Base-by-base conservation (phyloP, 2,329 filamentous ascomycete species). In the Anthostomella pinea region DNA sequence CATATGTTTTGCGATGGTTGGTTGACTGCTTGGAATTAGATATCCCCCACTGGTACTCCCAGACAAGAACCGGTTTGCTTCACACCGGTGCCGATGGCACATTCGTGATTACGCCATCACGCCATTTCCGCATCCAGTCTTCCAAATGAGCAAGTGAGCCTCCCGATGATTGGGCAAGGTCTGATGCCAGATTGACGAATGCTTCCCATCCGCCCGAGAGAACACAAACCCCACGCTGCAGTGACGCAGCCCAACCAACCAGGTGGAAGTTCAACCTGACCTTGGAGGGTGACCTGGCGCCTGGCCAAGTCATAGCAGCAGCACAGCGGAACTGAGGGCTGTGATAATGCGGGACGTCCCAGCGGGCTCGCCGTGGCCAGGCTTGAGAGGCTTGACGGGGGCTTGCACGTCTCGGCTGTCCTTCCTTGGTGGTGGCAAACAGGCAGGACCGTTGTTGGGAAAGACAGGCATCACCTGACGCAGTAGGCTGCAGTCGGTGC, bases 401-500 rank as follows among this genome's bases (percentile, higher is more conserved):
- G n/a, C n/a, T n/a, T n/a, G n/a, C n/a, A n/a, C n/a, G n/a, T n/a
- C n/a, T n/a, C n/a, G n/a, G n/a, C n/a, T n/a, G n/a, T n/a, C n/a
- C n/a, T n/a, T n/a, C n/a, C n/a, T n/a, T n/a, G n/a, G n/a, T n/a
- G n/a, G n/a, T n/a, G n/a, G n/a, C n/a, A n/a, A n/a, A n/a, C n/a
- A n/a, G n/a, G n/a, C n/a, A n/a, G n/a, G n/a, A n/a, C n/a, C 11
- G 24, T 26, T 14, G 6, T n/a, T 5, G 24, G 6, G n/a, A 16
- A 44, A 25, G 26, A 24, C 22, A 29, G 33, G 13, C 14, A 35
- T 49, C 47, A 49, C 33, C 38, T 48, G 40, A 48, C 35, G 20
- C 13, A 33, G 41, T 49, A 43, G 43, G 44, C 41, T 45, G 44
- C 46, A 49, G 30, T 24, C 36, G 31, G n/a, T n/a, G n/a, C n/a